Base-by-base conservation (phyloP, 148 eudicot genomes). In the Rhododendron mucronatum region DNA sequence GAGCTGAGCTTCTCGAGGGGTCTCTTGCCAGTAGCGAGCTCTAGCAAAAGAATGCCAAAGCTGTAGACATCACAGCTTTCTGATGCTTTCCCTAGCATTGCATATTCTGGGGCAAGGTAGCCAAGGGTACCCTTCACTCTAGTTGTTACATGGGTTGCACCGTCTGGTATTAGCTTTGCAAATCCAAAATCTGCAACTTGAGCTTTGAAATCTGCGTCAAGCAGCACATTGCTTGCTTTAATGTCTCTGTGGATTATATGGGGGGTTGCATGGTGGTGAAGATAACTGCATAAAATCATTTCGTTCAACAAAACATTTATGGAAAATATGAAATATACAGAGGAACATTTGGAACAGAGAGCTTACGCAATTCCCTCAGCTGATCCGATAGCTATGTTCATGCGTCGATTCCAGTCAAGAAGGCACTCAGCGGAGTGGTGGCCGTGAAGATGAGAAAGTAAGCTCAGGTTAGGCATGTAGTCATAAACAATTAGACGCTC, bases 241-340 rank as follows among this genome's bases (percentile, higher is more conserved):
- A 97, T 73, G 90, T 95, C 99, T 86, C 99, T 53, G 89, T 97
- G 99, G 89, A 97, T 97, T 73, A 97, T 92, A 89, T 94, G 99
- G 45, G 98, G 99, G 80, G 94, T 94, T 15, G 96, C 96, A 86
- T 93, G 91, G 83, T 92, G 93, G 87, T 97, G 99, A 81, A 97
- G 94, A 87, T 95, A 94, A 80, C 99, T 97, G 92, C 87, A 85
- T 57, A 44, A 79, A 82, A 67, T 39, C 79, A 75, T 63, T 28
- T 35, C 47, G n/a, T 23, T 75, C 79, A 75, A 35, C 10, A 37
- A 75, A 75, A 75, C 79, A 75, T 35, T 15, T 37, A 75, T 6
- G 11, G 47, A 75, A 16, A 16, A 35, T 37, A 23, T 20, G 41
- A 76, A 50, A 35, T 16, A 41, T 14, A 37, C 30, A 51, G 61